Base-by-base conservation (phyloP, 495 filamentous ascomycete species). In the Monascus purpureus region DNA sequence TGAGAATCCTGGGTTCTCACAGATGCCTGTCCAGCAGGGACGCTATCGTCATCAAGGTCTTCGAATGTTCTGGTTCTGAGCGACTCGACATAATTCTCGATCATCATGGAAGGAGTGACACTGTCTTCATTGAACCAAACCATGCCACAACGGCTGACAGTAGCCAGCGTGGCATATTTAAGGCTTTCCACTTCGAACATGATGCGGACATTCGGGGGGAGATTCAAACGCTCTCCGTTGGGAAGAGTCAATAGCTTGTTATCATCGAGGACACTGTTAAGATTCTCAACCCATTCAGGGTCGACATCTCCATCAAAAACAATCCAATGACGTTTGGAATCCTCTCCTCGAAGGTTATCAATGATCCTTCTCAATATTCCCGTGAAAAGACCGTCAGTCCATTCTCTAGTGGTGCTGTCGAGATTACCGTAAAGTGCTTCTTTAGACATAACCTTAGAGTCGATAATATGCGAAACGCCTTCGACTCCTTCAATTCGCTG, bases 141-240 rank as follows among this genome's bases (percentile, higher is more conserved):
- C 90, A 99, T 99, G 66, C 90, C 90, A 57, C 90, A 99, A 59
- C 90, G 85, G 77, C 77, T 85, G 44, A 99, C 90, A 24, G 90
- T 99, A 24, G 90, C 90, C 25, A 96, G 69, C 0, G 90, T 99
- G 24, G 90, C 90, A 52, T 99, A 99, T 46, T 88, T 93, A 25
- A 99, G 66, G n/a, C 75, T 96, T 60, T 96, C 92, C 16, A 99
- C 90, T 60, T 99, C 90, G 40, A 99, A 99, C 83, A 99, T 92
- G 54, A 99, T 92, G 35, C 90, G 83, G 14, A 99, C 90, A 50
- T 99, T 99, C 0, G 81, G 43, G 6, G 90, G 92, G 8, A 99
- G 59, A 44, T 84, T 90, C 29, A 99, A 74, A 63, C 90, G 88
- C 57, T 99, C 90, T 50, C 90, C 90, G 45, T 99, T 99, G 9